These are phyloP conservation scores for Nakaseomyces bracarensis DNA, from an alignment of 1,139 yeast genomes.

Conservation along the genomic window DNA sequence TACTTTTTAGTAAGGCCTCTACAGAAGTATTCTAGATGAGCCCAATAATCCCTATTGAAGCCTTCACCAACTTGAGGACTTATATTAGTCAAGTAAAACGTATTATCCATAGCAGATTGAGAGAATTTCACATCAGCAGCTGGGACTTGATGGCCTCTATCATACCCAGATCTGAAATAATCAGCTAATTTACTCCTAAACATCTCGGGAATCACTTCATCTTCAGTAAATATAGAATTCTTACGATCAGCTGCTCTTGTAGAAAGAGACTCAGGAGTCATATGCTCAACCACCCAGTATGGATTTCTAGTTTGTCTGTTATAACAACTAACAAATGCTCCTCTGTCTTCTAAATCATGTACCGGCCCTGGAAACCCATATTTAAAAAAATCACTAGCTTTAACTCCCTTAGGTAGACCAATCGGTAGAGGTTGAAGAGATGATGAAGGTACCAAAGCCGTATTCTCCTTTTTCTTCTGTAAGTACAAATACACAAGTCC, in stretches of 20 bases:
- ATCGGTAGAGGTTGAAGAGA: not conserved
- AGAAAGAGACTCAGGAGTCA: conserved; percentile 66
- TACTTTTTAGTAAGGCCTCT: conserved; percentile 65
- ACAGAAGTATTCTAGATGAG: conserved; percentile 85
- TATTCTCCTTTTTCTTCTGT: not conserved
- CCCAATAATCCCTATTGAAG: conserved; percentile 95
- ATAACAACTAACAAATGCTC: conserved; percentile 77
- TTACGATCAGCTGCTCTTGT: conserved; percentile 55
- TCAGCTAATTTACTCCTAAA: conserved; percentile 74
- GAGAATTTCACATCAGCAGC: conserved; percentile 93
- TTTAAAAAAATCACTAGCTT: conserved; percentile 70
- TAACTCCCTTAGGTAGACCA: conserved; percentile 27
- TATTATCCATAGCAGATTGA: conserved; percentile 90
- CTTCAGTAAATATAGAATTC: conserved; percentile 78
- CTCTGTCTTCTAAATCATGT: conserved; percentile 66
- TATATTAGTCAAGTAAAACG: conserved; percentile 81
- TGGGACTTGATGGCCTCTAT: conserved; percentile 95
- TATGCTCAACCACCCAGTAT: conserved; percentile 86
- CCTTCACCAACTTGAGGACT: conserved; percentile 98
- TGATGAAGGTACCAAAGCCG: not conserved
- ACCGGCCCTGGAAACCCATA: conserved; percentile 95
- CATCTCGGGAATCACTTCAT: conserved; percentile 66
- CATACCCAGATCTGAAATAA: conserved; percentile 91
- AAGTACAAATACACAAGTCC: not conserved
- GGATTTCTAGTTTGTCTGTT: conserved; percentile 84